phyloP scores from a whole-genome alignment of 176 grass and related monocot genomes.

The Musa beccarii region DNA sequence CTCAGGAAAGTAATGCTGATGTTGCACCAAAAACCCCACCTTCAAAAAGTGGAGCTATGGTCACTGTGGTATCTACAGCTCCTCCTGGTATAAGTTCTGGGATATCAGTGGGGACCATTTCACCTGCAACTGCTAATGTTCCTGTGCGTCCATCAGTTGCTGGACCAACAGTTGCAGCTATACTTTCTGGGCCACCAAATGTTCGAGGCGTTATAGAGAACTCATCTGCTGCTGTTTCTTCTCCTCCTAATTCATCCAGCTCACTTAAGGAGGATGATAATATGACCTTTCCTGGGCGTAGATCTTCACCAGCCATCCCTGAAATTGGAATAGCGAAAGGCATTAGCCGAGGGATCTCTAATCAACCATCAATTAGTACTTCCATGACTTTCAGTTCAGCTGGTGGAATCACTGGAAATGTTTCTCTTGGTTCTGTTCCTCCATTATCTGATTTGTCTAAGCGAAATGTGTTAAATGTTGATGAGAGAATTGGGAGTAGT shows the following conservation, averaged over 20 bases:
- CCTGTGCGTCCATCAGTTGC: conserved; percentile 39
- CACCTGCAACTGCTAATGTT: conserved; percentile 35
- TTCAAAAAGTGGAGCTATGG: conserved; percentile 51
- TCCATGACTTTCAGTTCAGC: conserved; percentile 5
- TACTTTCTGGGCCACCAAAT: conserved; percentile 44
- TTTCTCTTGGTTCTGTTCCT: conserved; percentile 20
- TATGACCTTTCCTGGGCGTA: conserved; percentile 50
- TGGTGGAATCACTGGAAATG: conserved; percentile 8
- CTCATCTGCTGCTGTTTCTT: conserved; percentile 33
- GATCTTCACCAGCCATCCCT: conserved; percentile 62
- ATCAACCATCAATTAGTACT: conserved; percentile 11
- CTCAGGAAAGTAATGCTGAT: conserved; percentile 62
- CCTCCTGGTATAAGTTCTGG: conserved; percentile 35
- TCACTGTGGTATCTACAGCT: conserved; percentile 30
- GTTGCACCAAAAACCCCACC: conserved; percentile 48
- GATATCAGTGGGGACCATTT: conserved; percentile 23
- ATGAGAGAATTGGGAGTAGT: conserved; percentile 22
- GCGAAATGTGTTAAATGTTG: conserved; percentile 13
- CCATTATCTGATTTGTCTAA: conserved; percentile 17
- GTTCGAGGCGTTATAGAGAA: conserved; percentile 46
- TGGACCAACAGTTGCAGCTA: conserved; percentile 30
- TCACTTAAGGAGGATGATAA: conserved; percentile 72
- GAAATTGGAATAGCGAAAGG: conserved; percentile 58
- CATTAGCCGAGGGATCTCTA: conserved; percentile 38
- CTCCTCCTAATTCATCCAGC: conserved; percentile 42